Base-by-base conservation (phyloP, 1,139 yeast genomes). In the Kodamaea ohmeri region DNA sequence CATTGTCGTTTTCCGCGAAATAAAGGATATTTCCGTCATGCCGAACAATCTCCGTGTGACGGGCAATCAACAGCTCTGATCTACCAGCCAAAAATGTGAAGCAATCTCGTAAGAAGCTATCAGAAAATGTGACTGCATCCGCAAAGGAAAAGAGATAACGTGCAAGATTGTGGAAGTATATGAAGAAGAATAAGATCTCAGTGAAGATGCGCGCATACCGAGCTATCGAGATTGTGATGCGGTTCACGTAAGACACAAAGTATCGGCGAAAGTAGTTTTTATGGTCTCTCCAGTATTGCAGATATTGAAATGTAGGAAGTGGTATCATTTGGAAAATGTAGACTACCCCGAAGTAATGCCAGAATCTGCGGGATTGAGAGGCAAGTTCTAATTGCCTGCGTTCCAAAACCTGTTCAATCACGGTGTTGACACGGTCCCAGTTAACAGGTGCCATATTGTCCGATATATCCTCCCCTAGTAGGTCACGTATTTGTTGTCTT, bases 101-200 rank as follows among this genome's bases (percentile, higher is more conserved):
- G 17, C 58, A 45, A 43, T 67, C 71, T 24, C 47, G 34, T 19
- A 63, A 40, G 36, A 61, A 61, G 40, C 57, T 60, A 15, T 50
- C 47, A 2, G 68, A 61, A 43, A 55, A 65, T 3, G 71, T 63
- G 17, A 61, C 51, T 34, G 56, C 47, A 41, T 62, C 58, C 32
- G 66, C 63, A 40, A 58, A 59, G 28, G 50, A 42, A 34, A 60
- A 50, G 12, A 62, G 38, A 14, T 47, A 35, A 35, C 45, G 42
- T 12, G 57, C 35, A 7, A 52, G 27, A 9, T 46, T 40, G 27
- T 46, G 52, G 33, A 56, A 44, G 37, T 54, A 56, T n/a, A 47
- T 34, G 12, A 48, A 46, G 7, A 57, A 48, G 6, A 58, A 49
- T 3, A 58, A 37, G 3, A 56, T 16, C 16, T 32, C 36, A 15